Evolutionary conservation across 768 basidiomycete genomes (phyloP), one percentile per base, ranked within the genome.

Genomic region (Mycena chlorophos): DNA sequence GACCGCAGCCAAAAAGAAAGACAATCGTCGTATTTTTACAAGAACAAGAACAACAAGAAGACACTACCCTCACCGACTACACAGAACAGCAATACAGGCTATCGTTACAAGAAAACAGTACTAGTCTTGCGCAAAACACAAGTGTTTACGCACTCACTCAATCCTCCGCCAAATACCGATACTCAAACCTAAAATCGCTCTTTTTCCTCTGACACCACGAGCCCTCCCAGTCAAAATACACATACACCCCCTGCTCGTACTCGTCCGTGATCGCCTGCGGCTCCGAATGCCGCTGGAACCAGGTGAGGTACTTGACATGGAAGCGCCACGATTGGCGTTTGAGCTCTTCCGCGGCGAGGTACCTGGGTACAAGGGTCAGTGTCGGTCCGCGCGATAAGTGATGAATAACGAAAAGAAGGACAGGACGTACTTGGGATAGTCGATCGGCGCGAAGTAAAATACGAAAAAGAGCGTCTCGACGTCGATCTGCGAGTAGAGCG

Each of bases 171-270:
- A 96, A 76, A 78, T 95, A 95, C 55, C 94, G 91, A 71, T 96
- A 96, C 73, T 95, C 90, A 64, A 93, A 98, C 23, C 93, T 85
- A 81, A 98, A 98, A 71, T 98, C 95, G 69, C 88, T 89, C 82
- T 99, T 99, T 78, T 94, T 93, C 68, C 96, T 80, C 69, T 96
- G 94, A 71, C 94, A 97, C 97, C 96, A 99, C 61, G 91, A 92
- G 51, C 93, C 93, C 71, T 98, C 95, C 95, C 95, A 98, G 73
- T 98, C 96, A 70, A 98, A 98, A 79, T 99, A 99, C 20, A 97
- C 91, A 71, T 99, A 99, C 17, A 97, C 94, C 13, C 97, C 97
- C 75, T 98, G 95, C 73, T 99, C 97, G 71, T 98, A 99, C 70
- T 98, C 96, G 63, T 98, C 96, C 51, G 97, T 99, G 69, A 99